Percentiles rank a stretch among this genome's conserved stretches.
phyloP scores from a whole-genome alignment of 108 stramenopile genomes.

The Phaeodactylum tricornutum region DNA sequence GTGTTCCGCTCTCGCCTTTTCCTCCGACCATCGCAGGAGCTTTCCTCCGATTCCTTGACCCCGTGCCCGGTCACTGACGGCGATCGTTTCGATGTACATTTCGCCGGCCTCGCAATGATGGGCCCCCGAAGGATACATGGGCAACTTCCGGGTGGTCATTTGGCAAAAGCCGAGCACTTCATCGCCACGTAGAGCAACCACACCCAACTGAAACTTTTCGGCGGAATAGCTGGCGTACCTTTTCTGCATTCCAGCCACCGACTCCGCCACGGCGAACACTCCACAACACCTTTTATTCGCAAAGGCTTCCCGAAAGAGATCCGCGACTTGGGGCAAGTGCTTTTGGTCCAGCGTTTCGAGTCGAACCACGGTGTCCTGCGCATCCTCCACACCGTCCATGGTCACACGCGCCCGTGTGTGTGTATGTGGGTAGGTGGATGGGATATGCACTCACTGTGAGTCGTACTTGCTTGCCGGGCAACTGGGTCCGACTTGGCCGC shows the following conservation, averaged over 20 bases:
- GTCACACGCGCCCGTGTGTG: no score
- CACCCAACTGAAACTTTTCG: slow-evolving; percentile 1
- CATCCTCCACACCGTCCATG: no score
- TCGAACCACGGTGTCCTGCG: no score
- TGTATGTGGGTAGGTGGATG: no score
- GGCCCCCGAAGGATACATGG: not conserved
- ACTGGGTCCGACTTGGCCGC: no score
- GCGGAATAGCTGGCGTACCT: not conserved
- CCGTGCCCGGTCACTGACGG: slow-evolving; percentile 3
- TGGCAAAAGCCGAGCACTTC: not conserved
- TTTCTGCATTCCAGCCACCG: not conserved
- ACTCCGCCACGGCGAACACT: not conserved
- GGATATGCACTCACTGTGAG: no score
- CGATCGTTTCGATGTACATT: slow-evolving; percentile 4
- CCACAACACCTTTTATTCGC: not conserved
- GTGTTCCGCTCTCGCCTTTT: not conserved
- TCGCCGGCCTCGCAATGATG: not conserved
- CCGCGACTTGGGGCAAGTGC: no score
- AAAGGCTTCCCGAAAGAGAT: slow-evolving; percentile 2
- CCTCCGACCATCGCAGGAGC: slow-evolving; percentile 15
- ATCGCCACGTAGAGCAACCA: not conserved
- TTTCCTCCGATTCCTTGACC: slow-evolving; percentile 20
- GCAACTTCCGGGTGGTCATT: not conserved
- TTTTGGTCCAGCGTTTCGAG: no score
- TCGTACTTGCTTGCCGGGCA: no score